Base-by-base conservation (phyloP, 805 yeast genomes). In the Candida montana region DNA sequence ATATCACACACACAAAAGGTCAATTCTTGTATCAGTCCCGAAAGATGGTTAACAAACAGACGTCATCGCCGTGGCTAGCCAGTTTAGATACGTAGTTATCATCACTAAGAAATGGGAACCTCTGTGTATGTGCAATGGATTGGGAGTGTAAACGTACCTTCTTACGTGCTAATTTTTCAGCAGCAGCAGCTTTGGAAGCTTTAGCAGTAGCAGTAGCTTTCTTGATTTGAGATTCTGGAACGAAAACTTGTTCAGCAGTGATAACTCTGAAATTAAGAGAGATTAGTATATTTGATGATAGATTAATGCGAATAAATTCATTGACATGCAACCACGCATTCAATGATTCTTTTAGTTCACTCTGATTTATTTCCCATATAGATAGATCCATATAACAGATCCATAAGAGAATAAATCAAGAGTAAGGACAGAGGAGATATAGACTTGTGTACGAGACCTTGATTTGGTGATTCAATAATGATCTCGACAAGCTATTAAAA, bases 161-260 rank as follows among this genome's bases (percentile, higher is more conserved):
- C 72, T 79, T 76, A 70, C 88, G 77, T 55, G 81, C 83, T 65
- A 71, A 75, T 74, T 79, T 82, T 65, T 79, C 90, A 63, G 87
- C 89, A 67, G 86, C 81, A 63, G 83, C 77, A 69, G 80, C 77
- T 65, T 80, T 85, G 57, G 81, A 76, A 62, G 79, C 71, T 79
- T 83, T 83, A 64, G 81, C 80, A 67, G 79, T 76, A 69, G 83
- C 79, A 77, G 83, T 78, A 62, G 82, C 68, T 77, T 83, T 81
- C 81, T 85, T 85, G 71, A 81, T 72, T 68, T 81, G 83, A 67
- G 93, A 72, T 80, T 85, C 95, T 79, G 95, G 95, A 54, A 69
- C 69, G 54, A 69, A 64, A 58, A 69, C 58, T 62, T 70, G 61
- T 51, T 57, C 61, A 52, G 60, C 61, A 48, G 59, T 53, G 59